A percentile compares a stretch with the other conserved stretches of the same genome.
Evolutionary conservation across 257 asterid genomes (phyloP).

Genomic region (Lantana camara): DNA sequence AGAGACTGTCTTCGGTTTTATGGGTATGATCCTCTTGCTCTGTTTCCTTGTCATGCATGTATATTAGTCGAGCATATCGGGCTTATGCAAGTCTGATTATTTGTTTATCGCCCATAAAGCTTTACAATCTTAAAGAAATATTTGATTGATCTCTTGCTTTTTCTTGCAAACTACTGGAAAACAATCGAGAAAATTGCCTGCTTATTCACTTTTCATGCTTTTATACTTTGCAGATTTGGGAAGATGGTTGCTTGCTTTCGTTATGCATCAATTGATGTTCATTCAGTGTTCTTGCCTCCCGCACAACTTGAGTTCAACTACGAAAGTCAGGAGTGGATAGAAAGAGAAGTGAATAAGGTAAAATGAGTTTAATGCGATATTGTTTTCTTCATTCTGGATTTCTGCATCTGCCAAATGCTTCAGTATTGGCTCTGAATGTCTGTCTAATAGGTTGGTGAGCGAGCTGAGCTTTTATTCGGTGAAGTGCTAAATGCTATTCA

Average conservation of each 20-base stretch:
- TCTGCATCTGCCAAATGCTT: conserved; percentile 20
- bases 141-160: conserved; percentile 2
- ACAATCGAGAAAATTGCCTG: conserved; percentile 14
- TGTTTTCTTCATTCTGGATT: conserved; percentile 11
- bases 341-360: conserved; percentile 77
- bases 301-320: conserved; percentile 77
- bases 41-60: conserved; percentile 22
- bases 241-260: conserved; percentile 99
- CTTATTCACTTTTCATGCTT: conserved; percentile 18
- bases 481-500: conserved; percentile 72
- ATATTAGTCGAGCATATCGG: too few species aligned
- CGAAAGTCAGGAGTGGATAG: conserved; percentile 86
- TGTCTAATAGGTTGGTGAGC: conserved; percentile 61
- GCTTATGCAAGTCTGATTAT: too few species aligned
- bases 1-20: conserved; percentile 97
- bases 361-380: background rate
- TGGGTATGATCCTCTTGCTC: conserved; percentile 61
- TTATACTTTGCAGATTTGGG: conserved; percentile 68
- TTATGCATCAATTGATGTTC: conserved; percentile 97
- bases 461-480: conserved; percentile 85
- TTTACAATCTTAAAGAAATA: conserved; percentile 11
- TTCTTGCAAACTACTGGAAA: conserved; percentile 12
- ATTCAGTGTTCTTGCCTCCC: conserved; percentile 91
- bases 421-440: conserved; percentile 26
- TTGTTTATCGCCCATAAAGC: too few species aligned